Evolutionary conservation across 2,329 filamentous ascomycete species (phyloP).

Genomic region (Epichloe sylvatica): DNA sequence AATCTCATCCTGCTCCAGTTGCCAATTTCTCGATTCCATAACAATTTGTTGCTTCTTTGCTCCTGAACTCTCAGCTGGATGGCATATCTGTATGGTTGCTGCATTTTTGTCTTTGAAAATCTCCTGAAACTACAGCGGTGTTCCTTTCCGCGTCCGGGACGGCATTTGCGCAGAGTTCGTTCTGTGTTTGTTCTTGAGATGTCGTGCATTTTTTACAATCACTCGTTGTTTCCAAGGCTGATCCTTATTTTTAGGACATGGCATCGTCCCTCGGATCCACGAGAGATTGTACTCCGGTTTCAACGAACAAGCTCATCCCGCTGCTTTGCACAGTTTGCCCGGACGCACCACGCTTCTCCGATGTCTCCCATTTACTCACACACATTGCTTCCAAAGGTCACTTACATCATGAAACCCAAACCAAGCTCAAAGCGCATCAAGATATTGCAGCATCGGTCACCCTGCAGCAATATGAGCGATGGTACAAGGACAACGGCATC

Average conservation of each 20-base stretch:
- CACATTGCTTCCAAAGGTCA: conserved; percentile 91
- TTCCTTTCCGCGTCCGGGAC: neutral
- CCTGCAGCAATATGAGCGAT: conserved; percentile 58
- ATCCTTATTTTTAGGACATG: conserved; percentile 21
- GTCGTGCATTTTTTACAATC: conserved; percentile 3
- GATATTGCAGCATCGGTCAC: conserved; percentile 50
- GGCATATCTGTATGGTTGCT: conserved; percentile 11
- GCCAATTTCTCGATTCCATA: conserved; percentile 11
- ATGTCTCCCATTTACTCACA: conserved; percentile 81
- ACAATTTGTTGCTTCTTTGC: conserved; percentile 13
- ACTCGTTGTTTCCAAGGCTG: conserved; percentile 9
- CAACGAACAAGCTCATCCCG: conserved; percentile 35
- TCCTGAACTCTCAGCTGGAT: conserved; percentile 7
- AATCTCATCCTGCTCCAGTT: conserved; percentile 9
- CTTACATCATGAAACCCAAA: conserved; percentile 67
- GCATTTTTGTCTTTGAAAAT: conserved; percentile 12
- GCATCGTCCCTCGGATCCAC: conserved; percentile 17
- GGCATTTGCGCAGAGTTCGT: neutral
- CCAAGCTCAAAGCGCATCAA: conserved; percentile 55
- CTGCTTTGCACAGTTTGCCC: conserved; percentile 75
- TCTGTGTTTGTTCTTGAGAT: conserved; percentile 2
- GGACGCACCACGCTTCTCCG: conserved; percentile 67
- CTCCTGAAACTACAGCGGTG: neutral
- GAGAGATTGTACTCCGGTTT: conserved; percentile 10
- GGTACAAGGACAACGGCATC: conserved; percentile 62